Evolutionary conservation across 768 basidiomycete genomes (phyloP), one percentile per base, ranked within the genome.

Genomic region (Fibroporia radiculosa): DNA sequence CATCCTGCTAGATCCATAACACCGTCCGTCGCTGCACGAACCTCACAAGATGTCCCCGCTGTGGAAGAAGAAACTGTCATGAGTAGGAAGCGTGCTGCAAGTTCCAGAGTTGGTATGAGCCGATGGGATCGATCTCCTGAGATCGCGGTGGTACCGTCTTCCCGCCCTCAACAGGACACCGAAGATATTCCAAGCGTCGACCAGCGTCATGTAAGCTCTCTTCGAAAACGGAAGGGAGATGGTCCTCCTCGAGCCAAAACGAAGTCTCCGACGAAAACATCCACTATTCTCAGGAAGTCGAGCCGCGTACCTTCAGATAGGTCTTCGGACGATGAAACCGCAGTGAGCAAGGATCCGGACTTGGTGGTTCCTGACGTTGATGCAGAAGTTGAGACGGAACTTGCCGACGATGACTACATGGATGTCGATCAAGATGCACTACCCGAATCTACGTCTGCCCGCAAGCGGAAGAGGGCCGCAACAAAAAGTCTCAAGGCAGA

Each of bases 361-460:
- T 5, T 23, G n/a, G 29, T 25, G 7, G 8, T 46, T n/a, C 40
- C 51, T 5, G 36, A 40, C n/a, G 28, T 48, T 44, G 10, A 56
- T 48, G 44, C 54, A 28, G 63, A 68, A 28, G 66, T 68, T 7
- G 69, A 71, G 20, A 67, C 67, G 2, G 73, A 75, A 33, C 60
- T 58, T 6, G 65, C 64, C 6, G 71, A 74, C 32, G 71, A 75
- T 24, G 62, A 70, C 12, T 60, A 68, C 44, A 52, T 65, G 48
- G 66, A 68, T 29, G 52, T 63, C 4, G 53, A 59, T 40, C 53
- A 59, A 20, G 23, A 33, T 36, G 52, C 55, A 35, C 45, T 32
- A 16, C 39, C 42, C 40, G 47, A 27, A 10, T 58, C 67, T 3
- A 60, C 66, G 23, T 67, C 66, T 8, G 78, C 50, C 19, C 61